Evolutionary conservation across 108 stramenopile species (phyloP), one percentile per base, ranked within the genome.

Genomic region (Skeletonema marinoi): DNA sequence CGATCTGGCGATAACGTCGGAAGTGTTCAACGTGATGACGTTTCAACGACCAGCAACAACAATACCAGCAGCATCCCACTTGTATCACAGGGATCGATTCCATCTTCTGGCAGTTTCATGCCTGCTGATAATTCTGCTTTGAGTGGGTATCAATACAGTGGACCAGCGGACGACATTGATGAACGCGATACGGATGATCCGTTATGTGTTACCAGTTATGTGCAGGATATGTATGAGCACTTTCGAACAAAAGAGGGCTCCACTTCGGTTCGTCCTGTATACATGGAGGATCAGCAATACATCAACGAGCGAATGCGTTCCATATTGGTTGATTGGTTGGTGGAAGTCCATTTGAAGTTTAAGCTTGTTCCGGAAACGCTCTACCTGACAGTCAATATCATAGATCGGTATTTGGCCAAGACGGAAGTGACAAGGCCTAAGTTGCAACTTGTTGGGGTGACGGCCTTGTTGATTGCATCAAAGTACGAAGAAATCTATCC

Each of bases 401-500:
- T 99, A 71, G 99, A 99, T 83, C 92, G 98, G 33, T 99, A 96
- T 82, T 93, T 98, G 16, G 82, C 79, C 42, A 73, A 77, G 33
- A 75, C 80, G 39, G 71, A 86, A 71, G 96, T 98, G 32, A 46
- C 60, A 32, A 88, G 98, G 60, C 80, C 84, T 44, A 91, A 92
- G 69, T 90, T 99, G 50, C 99, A 99, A 87, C 93, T 99, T n/a
- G 98, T 99, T 54, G 99, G 98, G 32, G 96, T 98, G 29, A 97
- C 98, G 11, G 91, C 97, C 21, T 87, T 99, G 62, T 88, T 98
- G 63, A 87, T 99, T 66, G 98, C 98, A 31, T 95, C 94, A 68
- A 99, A 99, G 86, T 99, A 99, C 83, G 99, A 99, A 82, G 99
- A 99, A 87, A 98, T 99, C 71, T 98, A 98, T 84, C 97, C 99